Evolutionary conservation across 1,284 basidiomycete species (phyloP).

Genomic region (Cutaneotrichosporon sp.): DNA sequence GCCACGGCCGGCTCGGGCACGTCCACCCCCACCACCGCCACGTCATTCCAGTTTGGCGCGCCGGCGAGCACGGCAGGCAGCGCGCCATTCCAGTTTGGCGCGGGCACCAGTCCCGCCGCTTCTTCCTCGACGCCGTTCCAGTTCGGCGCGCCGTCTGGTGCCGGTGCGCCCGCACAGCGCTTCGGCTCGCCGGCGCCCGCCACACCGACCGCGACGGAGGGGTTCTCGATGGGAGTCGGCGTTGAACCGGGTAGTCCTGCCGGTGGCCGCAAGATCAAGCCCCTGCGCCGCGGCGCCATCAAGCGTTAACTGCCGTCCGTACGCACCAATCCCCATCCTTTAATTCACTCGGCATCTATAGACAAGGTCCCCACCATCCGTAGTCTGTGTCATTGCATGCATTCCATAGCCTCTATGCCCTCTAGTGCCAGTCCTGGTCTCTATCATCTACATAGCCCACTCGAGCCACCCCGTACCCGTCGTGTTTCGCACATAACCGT

Average conservation of each 20-base stretch:
- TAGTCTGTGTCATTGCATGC: not conserved
- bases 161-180: slow-evolving; percentile 6
- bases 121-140: slow-evolving; percentile 12
- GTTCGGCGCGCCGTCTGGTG: slow-evolving; percentile 5
- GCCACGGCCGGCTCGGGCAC: not conserved
- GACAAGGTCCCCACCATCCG: not conserved
- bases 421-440: too few relatives aligned
- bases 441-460: not conserved
- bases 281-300: slow-evolving; percentile 20
- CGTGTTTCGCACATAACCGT: slow-evolving; percentile 5
- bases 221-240: slow-evolving; percentile 13
- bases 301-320: too few relatives aligned
- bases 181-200: slow-evolving; percentile 7
- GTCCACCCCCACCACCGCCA: not conserved
- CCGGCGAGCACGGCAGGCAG: not conserved
- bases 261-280: slow-evolving; percentile 30
- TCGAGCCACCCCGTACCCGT: slow-evolving; percentile 5
- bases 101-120: not conserved
- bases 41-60: slow-evolving; percentile 15
- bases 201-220: slow-evolving; percentile 2
- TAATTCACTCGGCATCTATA: too few relatives aligned
- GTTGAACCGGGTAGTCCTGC: slow-evolving; percentile 20
- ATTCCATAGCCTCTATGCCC: not conserved
- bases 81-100: not conserved
- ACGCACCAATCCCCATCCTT: too few relatives aligned